Percentiles rank a stretch among this genome's conserved stretches.
phyloP scores from a whole-genome alignment of 257 asterid species.

The Galeopsis tetrahit region DNA sequence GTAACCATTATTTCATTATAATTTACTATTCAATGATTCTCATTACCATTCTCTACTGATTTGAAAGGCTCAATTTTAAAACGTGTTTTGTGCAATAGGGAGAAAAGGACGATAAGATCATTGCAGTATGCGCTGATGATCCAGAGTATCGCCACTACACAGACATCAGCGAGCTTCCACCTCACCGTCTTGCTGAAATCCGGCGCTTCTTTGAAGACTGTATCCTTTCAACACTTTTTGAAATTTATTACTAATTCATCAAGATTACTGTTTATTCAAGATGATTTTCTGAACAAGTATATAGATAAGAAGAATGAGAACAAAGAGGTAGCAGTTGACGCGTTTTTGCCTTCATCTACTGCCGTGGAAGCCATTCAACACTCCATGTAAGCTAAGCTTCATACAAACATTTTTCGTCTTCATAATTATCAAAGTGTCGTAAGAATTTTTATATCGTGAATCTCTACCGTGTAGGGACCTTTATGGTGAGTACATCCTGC shows the following conservation, averaged over 20 bases:
- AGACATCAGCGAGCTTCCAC: constrained; percentile 63
- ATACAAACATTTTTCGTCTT: neutral
- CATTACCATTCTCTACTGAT: neutral
- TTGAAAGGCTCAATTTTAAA: neutral
- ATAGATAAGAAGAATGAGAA: constrained; percentile 79
- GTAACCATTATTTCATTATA: no score
- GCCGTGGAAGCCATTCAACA: constrained; percentile 61
- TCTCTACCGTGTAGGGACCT: constrained; percentile 61
- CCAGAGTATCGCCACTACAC: constrained; percentile 66
- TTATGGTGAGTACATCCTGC: constrained; percentile 79
- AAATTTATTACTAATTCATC: neutral
- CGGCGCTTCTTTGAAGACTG: constrained; percentile 71
- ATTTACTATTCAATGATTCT: no score
- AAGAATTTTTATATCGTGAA: neutral
- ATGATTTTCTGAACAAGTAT: constrained; percentile 35
- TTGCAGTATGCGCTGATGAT: constrained; percentile 72
- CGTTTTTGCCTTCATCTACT: constrained; percentile 53
- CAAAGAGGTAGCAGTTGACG: constrained; percentile 72
- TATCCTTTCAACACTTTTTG: constrained; percentile 42
- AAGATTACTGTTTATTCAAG: neutral
- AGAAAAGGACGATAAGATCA: constrained; percentile 69
- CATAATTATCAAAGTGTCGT: neutral
- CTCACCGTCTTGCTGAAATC: constrained; percentile 66
- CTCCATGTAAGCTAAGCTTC: constrained; percentile 58
- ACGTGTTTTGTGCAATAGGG: constrained; percentile 39